Percentiles rank a stretch among this genome's conserved stretches.
These are phyloP conservation scores for Verruconis gallopava DNA, from an alignment of 2,329 filamentous ascomycete genomes.

Conservation along the genomic window DNA sequence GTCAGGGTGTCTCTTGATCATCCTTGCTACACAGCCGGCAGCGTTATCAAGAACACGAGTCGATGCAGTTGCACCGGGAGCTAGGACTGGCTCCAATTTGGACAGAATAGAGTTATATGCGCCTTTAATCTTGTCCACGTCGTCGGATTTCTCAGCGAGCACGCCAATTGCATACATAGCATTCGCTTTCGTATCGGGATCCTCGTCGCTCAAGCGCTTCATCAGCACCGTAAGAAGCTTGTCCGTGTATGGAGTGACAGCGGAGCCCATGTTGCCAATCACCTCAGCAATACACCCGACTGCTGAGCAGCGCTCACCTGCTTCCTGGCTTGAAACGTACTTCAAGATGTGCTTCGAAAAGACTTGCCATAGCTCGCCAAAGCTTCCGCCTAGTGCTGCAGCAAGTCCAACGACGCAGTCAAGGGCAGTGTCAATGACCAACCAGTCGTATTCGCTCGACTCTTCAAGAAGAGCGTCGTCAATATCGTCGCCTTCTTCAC, in stretches of 20 bases:
- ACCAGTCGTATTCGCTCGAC: slow-evolving; percentile 93
- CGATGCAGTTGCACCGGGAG: slow-evolving; percentile 43
- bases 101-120: slow-evolving; percentile 64
- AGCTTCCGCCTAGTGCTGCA: slow-evolving; percentile 65
- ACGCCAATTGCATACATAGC: slow-evolving; percentile 84
- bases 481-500: slow-evolving; percentile 64
- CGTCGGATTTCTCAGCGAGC: slow-evolving; percentile 67
- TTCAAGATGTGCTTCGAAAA: slow-evolving; percentile 87
- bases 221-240: slow-evolving; percentile 67
- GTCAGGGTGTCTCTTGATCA: slow-evolving; percentile 84
- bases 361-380: slow-evolving; percentile 84
- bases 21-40: slow-evolving; percentile 76
- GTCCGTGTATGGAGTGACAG: slow-evolving; percentile 69
- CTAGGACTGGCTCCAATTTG: slow-evolving; percentile 77
- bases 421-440: slow-evolving; percentile 85
- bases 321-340: slow-evolving; percentile 74
- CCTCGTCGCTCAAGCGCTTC: slow-evolving; percentile 79
- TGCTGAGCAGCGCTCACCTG: slow-evolving; percentile 76
- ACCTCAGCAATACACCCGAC: slow-evolving; percentile 89
- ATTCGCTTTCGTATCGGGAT: slow-evolving; percentile 87
- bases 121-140: slow-evolving; percentile 59
- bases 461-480: slow-evolving; percentile 55
- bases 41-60: slow-evolving; percentile 78
- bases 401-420: slow-evolving; percentile 81
- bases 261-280: slow-evolving; percentile 67